Conservation (phyloP, 345 rosid species). For the Gossypium ekmanianum region DNA sequence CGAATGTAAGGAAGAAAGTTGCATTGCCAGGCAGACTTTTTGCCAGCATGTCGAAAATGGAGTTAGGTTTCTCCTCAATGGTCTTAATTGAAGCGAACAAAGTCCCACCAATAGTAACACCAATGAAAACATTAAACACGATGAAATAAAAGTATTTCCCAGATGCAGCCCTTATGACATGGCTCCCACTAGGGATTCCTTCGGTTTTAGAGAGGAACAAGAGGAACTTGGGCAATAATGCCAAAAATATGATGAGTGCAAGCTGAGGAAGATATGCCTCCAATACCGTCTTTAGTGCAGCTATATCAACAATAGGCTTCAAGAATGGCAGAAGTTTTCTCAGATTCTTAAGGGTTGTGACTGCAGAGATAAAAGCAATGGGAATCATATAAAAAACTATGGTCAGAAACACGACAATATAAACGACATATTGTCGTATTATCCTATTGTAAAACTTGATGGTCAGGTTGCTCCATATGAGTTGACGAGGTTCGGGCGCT, state of each 20-base stretch:
- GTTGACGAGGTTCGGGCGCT: slow-evolving; percentile 69
- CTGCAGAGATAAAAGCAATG: slow-evolving; percentile 58
- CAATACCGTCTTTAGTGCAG: slow-evolving; percentile 48
- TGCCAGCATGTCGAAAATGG: slow-evolving; percentile 41
- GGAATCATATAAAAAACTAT: slow-evolving; percentile 82
- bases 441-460: slow-evolving; percentile 54
- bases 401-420: slow-evolving; percentile 56
- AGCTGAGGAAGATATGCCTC: slow-evolving; percentile 91
- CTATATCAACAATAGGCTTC: slow-evolving; percentile 45
- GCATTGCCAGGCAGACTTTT: slow-evolving; percentile 71
- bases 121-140: slow-evolving; percentile 79
- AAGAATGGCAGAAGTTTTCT: slow-evolving; percentile 66
- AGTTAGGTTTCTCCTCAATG: slow-evolving; percentile 41
- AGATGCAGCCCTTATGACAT: slow-evolving; percentile 73
- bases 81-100: slow-evolving; percentile 48
- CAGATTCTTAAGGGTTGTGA: slow-evolving; percentile 70
- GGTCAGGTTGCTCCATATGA: slow-evolving; percentile 62
- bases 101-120: slow-evolving; percentile 76
- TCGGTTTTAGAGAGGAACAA: slow-evolving; percentile 74
- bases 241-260: slow-evolving; percentile 68
- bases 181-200: slow-evolving; percentile 76
- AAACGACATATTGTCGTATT: slow-evolving; percentile 49
- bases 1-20: slow-evolving; percentile 34
- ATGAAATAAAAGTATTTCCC: slow-evolving; percentile 86
- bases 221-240: slow-evolving; percentile 69